Evolutionary conservation across 2,329 filamentous ascomycete species (phyloP), one percentile per base, ranked within the genome.

Genomic region (Aspergillus costaricaensis): DNA sequence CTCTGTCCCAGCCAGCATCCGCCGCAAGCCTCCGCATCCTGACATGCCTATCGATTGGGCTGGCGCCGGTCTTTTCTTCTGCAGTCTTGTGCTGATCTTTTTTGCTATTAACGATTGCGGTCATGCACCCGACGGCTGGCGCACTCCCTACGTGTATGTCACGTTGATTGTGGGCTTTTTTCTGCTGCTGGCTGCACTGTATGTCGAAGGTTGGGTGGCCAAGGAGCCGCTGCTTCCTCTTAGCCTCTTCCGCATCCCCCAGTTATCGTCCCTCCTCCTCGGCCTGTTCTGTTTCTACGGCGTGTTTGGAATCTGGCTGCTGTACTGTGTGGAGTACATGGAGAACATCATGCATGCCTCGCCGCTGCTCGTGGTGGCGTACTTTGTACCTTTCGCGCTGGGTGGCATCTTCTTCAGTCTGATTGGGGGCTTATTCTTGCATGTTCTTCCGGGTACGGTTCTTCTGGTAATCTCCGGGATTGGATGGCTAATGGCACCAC

Each of bases 51-150:
- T 92, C 88, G 90, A 93, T 70, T 92, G 87, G 84, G 77, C 81
- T 59, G 90, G 90, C 0, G 76, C 84, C 1, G 70, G 74, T 2
- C 83, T 88, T 14, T 87, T 88, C 15, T 81, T 91, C 0, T 81
- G 83, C 0, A 90, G 88, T 0, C 74, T 92, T 12, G 81, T 90
- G 2, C 80, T 95, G 25, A 80, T 91, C 64, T 88, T 92, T 0
- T 94, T 88, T 67, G 88, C 90, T 0, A 84, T 95, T 55, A 92
- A 90, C 0, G 88, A 91, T 51, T 88, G 87, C 7, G 84, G 87
- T 0, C 86, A 91, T 71, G 89, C 89, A 0, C 83, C 87, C 0
- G 72, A 86, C 2, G 85, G 88, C 1, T 94, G 91, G 90, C 79
- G 75, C n/a, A 91, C 88, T 0, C 88, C 89, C 1, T 91, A 92